phyloP scores from a whole-genome alignment of 805 yeast species.

The Saccharomycopsis fibuligera region DNA sequence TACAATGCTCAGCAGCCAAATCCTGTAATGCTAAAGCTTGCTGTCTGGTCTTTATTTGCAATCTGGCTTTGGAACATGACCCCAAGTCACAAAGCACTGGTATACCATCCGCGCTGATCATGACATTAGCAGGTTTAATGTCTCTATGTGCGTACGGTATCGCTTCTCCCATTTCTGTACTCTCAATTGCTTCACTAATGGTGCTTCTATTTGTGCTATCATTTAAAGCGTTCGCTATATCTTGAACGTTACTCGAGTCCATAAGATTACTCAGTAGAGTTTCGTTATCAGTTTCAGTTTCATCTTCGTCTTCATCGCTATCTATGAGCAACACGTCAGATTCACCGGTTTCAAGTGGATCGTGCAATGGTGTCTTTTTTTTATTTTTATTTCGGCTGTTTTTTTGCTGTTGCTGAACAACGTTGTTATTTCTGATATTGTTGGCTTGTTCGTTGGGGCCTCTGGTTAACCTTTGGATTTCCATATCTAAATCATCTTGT shows the following conservation, averaged over 20 bases:
- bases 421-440: background rate
- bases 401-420: background rate
- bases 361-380: slow-evolving; percentile 3
- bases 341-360: slow-evolving; percentile 1
- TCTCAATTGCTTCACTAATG: slow-evolving; percentile 24
- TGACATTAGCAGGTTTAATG: slow-evolving; percentile 82
- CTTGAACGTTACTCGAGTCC: slow-evolving; percentile 21
- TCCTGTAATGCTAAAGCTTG: slow-evolving; percentile 77
- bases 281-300: background rate
- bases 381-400: slow-evolving; percentile 10
- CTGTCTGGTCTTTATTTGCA: slow-evolving; percentile 48
- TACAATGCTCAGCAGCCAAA: slow-evolving; percentile 76
- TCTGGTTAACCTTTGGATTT: slow-evolving; percentile 5
- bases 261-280: background rate
- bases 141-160: slow-evolving; percentile 81
- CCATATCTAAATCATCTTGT: slow-evolving; percentile 4
- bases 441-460: background rate
- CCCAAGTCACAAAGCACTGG: slow-evolving; percentile 86
- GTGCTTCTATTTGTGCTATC: slow-evolving; percentile 20
- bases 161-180: slow-evolving; percentile 48
- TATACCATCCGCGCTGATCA: slow-evolving; percentile 65
- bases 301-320: slow-evolving; percentile 16
- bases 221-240: slow-evolving; percentile 24
- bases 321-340: slow-evolving; percentile 11
- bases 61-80: slow-evolving; percentile 60